Percentiles rank a stretch among this genome's conserved stretches.
These are phyloP conservation scores for Mycena leptocephala DNA, from an alignment of 768 basidiomycete genomes.

Conservation along the genomic window DNA sequence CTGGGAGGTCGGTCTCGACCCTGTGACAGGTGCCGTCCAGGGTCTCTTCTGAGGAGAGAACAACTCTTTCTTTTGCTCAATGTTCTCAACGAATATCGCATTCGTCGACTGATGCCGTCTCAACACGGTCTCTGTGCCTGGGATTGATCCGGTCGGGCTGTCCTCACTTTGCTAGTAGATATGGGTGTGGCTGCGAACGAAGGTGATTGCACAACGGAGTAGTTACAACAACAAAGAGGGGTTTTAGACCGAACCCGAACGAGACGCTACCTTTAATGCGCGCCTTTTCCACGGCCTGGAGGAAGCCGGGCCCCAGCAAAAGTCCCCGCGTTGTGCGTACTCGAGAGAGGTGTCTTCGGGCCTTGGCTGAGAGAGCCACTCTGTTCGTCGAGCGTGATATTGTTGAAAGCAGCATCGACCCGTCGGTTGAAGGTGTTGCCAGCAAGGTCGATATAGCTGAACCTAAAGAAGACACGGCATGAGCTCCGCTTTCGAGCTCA, in stretches of 20 bases:
- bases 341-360: neutral
- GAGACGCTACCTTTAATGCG: neutral
- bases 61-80: neutral
- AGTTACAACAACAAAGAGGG: slow-evolving; percentile 8
- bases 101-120: slow-evolving; percentile 35
- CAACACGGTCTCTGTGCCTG: slow-evolving; percentile 34
- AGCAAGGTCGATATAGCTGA: slow-evolving; percentile 70
- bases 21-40: slow-evolving; percentile 85
- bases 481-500: neutral
- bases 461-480: slow-evolving; percentile 41
- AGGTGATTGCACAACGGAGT: slow-evolving; percentile 15
- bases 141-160: slow-evolving; percentile 20
- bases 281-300: slow-evolving; percentile 22
- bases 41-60: slow-evolving; percentile 80
- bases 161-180: neutral
- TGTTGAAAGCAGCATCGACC: slow-evolving; percentile 74
- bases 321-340: neutral
- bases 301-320: slow-evolving; percentile 34
- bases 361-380: slow-evolving; percentile 62
- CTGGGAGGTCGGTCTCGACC: slow-evolving; percentile 92
- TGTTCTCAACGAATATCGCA: slow-evolving; percentile 44
- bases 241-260: neutral
- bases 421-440: slow-evolving; percentile 76
- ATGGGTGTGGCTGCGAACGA: neutral
- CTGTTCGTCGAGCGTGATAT: slow-evolving; percentile 73